Evolutionary conservation across 768 basidiomycete species (phyloP).

Genomic region (Serpula lacrymans): DNA sequence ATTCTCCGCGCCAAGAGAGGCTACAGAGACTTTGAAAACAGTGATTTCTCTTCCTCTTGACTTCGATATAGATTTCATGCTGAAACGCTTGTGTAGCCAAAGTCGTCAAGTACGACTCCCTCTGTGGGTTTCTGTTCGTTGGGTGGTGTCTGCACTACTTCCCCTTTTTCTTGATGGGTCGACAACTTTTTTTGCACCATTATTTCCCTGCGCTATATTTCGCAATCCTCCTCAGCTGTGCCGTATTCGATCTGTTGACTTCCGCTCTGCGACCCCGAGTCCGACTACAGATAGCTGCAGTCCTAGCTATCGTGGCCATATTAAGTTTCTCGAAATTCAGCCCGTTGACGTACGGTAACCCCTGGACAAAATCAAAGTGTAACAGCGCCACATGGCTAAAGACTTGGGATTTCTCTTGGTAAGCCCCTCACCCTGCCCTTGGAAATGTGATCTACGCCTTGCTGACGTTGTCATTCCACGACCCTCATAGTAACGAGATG

Average conservation of each 20-base stretch:
- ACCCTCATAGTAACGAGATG: constrained; percentile 57
- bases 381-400: constrained; percentile 77
- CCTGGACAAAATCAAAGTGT: constrained; percentile 86
- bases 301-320: constrained; percentile 67
- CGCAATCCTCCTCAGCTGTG: constrained; percentile 73
- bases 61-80: constrained; percentile 1
- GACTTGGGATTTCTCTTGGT: constrained; percentile 97
- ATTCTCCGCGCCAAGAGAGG: constrained; percentile 89
- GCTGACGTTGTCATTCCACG: constrained; percentile 2
- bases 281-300: constrained; percentile 76
- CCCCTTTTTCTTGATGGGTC: constrained; percentile 96
- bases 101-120: constrained; percentile 86
- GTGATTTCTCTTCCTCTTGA: constrained; percentile 43
- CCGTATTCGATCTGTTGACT: constrained; percentile 83
- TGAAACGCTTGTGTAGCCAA: constrained; percentile 49
- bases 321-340: constrained; percentile 80
- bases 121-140: constrained; percentile 88
- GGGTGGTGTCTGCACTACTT: constrained; percentile 94
- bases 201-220: constrained; percentile 98
- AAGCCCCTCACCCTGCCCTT: constrained; percentile 10
- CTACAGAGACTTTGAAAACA: constrained; percentile 87
- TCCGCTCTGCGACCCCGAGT: constrained; percentile 72
- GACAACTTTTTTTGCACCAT: constrained; percentile 97
- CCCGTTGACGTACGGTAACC: constrained; percentile 77
- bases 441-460: neutral